Percentiles rank a stretch among this genome's conserved stretches.
Evolutionary conservation across 805 yeast species (phyloP).

Genomic region (Metschnikowia amazonensis): DNA sequence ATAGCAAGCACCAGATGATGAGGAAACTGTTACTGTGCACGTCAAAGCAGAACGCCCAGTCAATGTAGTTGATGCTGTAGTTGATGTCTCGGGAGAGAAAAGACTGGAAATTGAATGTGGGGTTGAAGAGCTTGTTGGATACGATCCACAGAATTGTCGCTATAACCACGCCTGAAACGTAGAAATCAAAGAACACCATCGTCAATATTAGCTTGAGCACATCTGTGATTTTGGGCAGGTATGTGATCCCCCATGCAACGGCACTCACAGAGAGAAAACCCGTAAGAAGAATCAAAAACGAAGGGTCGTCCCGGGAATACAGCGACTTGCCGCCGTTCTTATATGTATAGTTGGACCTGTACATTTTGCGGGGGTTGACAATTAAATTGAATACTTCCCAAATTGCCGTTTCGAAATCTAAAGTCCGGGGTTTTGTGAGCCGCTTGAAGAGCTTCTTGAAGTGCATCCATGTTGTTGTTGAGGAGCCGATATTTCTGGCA

Average conservation of each 20-base stretch:
- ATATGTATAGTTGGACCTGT: constrained; percentile 68
- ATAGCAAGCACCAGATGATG: constrained; percentile 45
- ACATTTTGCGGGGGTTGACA: constrained; percentile 75
- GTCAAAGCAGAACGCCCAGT: constrained; percentile 95
- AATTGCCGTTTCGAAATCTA: constrained; percentile 87
- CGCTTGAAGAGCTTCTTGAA: constrained; percentile 32
- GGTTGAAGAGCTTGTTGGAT: constrained; percentile 60
- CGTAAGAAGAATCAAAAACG: constrained; percentile 73
- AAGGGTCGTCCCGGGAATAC: constrained; percentile 92
- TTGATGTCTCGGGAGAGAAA: constrained; percentile 12
- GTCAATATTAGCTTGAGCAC: constrained; percentile 65
- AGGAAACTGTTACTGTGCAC: constrained; percentile 70
- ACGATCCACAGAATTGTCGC: constrained; percentile 73
- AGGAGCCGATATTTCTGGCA: constrained; percentile 10
- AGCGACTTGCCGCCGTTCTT: constrained; percentile 62
- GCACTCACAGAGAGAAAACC: constrained; percentile 68
- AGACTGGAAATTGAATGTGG: constrained; percentile 11
- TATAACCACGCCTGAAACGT: constrained; percentile 61
- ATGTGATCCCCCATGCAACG: constrained; percentile 85
- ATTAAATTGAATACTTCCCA: constrained; percentile 84
- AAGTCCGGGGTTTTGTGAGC: constrained; percentile 64
- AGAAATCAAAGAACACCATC: constrained; percentile 83
- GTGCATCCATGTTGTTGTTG: constrained; percentile 19
- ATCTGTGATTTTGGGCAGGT: constrained; percentile 58
- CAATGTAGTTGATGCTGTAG: constrained; percentile 44